A percentile compares a stretch with the other conserved stretches of the same genome.
Evolutionary conservation across 2,329 filamentous ascomycete genomes (phyloP).

Genomic region (Penicillium sp.): DNA sequence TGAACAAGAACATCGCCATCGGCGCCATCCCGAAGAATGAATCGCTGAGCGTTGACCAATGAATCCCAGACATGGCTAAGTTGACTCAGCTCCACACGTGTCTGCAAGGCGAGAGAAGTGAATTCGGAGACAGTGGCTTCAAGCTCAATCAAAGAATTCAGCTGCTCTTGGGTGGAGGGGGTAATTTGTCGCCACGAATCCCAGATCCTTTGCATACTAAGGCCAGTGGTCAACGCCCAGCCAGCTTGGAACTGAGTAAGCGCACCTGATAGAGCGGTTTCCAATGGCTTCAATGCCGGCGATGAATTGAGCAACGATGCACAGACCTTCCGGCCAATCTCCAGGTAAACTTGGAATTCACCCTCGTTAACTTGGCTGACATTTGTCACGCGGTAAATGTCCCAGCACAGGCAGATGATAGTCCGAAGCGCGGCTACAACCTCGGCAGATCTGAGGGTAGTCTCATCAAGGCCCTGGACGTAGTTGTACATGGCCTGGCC

Average conservation of each 20-base stretch:
- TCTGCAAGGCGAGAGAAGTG: conserved; percentile 36
- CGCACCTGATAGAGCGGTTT: conserved; percentile 26
- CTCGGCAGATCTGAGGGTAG: conserved; percentile 25
- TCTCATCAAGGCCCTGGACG: conserved; percentile 31
- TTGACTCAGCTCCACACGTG: conserved; percentile 36
- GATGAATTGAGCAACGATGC: conserved; percentile 33
- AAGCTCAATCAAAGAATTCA: conserved; percentile 36
- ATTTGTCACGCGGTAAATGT: conserved; percentile 47
- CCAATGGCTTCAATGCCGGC: conserved; percentile 27
- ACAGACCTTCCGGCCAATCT: conserved; percentile 37
- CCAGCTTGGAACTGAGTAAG: conserved; percentile 63
- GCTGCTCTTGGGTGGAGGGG: conserved; percentile 37
- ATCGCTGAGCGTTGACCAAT: conserved; percentile 39
- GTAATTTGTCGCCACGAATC: conserved; percentile 63
- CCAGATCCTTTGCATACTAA: conserved; percentile 81
- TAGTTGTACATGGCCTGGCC: conserved; percentile 36
- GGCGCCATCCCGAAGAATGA: conserved; percentile 37
- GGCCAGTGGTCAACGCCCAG: conserved; percentile 71
- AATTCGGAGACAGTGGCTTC: conserved; percentile 39
- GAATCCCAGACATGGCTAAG: conserved; percentile 38
- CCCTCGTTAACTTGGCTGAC: conserved; percentile 50
- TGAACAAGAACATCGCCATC: conserved; percentile 37
- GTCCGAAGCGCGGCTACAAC: conserved; percentile 28
- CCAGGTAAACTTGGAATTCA: conserved; percentile 55
- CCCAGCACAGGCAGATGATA: conserved; percentile 48